Conservation (phyloP, 148 eudicot genomes). For the Simmondsia chinensis region DNA sequence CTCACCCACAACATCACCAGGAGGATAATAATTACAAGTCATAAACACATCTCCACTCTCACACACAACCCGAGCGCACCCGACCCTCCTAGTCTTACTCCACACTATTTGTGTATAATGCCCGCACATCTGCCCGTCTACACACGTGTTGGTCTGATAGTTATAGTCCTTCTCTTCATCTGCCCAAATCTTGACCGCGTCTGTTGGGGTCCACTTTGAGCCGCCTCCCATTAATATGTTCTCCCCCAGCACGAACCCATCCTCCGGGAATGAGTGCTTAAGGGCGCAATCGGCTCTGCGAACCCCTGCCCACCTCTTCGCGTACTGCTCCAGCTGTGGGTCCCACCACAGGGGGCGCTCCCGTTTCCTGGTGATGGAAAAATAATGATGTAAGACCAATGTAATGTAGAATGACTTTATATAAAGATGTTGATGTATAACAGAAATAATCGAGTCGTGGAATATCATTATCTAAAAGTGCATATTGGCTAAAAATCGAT, state of each 20-base stretch:
- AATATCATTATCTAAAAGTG: too few relatives aligned
- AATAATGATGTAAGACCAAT: too few relatives aligned
- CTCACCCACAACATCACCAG: constrained; percentile 59
- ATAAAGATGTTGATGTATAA: too few relatives aligned
- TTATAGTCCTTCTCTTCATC: constrained; percentile 64
- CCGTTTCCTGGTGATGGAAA: too few relatives aligned
- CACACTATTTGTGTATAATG: constrained; percentile 88
- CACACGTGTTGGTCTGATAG: constrained; percentile 50
- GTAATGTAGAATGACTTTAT: too few relatives aligned
- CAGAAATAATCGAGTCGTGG: too few relatives aligned
- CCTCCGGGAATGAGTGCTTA: constrained; percentile 66
- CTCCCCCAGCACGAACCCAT: constrained; percentile 60
- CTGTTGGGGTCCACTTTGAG: constrained; percentile 38
- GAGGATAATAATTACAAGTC: constrained; percentile 80
- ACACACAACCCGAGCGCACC: constrained; percentile 75
- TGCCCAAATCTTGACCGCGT: constrained; percentile 63
- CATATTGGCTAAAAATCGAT: too few relatives aligned
- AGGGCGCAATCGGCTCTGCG: constrained; percentile 41
- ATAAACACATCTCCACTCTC: constrained; percentile 74
- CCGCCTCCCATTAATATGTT: constrained; percentile 74
- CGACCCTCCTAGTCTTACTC: constrained; percentile 47
- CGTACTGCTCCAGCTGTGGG: constrained; percentile 44
- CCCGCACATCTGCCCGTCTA: constrained; percentile 51
- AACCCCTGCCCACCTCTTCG: constrained; percentile 65
- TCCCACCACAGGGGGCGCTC: constrained; percentile 64